Percentiles rank a stretch among this genome's conserved stretches.
These are phyloP conservation scores for Saksenaea vasiformis DNA, from an alignment of 371 early-diverging fungal genomes.

Conservation along the genomic window DNA sequence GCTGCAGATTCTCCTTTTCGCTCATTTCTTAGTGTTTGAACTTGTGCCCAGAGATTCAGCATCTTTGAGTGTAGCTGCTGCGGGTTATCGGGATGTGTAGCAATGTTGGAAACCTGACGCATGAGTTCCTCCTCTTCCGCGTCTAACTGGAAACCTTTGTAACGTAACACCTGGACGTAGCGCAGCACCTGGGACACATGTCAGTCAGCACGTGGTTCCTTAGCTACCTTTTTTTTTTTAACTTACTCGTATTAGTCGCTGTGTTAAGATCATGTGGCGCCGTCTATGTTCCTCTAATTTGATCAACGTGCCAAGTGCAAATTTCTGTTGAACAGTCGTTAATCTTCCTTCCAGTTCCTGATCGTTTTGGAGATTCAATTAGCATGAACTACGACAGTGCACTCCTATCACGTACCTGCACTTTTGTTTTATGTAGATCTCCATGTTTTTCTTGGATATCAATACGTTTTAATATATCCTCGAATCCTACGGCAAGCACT, in stretches of 20 bases:
- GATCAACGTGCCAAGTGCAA: conserved; percentile 28
- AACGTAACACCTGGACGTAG: conserved; percentile 26
- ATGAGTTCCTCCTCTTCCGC: conserved; percentile 19
- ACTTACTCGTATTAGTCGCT: conserved; percentile 31
- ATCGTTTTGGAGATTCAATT: background rate
- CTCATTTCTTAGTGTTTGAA: conserved; percentile 12
- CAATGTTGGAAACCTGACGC: conserved; percentile 9
- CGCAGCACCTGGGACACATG: conserved; percentile 14
- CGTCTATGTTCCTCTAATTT: conserved; percentile 45
- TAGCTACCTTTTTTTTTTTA: conserved; percentile 1
- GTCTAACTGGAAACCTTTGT: conserved; percentile 23
- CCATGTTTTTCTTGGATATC: conserved; percentile 70
- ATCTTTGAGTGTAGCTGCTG: conserved; percentile 17
- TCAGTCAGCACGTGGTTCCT: background rate
- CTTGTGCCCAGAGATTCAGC: conserved; percentile 7
- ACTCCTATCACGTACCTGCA: conserved; percentile 19
- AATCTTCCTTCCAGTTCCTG: conserved; percentile 40
- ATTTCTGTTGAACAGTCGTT: conserved; percentile 29
- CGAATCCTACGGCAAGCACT: conserved; percentile 89
- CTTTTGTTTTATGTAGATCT: conserved; percentile 32
- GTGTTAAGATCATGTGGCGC: conserved; percentile 30
- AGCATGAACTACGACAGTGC: background rate
- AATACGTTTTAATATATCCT: conserved; percentile 82
- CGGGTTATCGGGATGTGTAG: conserved; percentile 10
- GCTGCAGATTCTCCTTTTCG: background rate